These are phyloP conservation scores for Euphorbia celastroides DNA, from an alignment of 441 rosid genomes.

Conservation along the genomic window DNA sequence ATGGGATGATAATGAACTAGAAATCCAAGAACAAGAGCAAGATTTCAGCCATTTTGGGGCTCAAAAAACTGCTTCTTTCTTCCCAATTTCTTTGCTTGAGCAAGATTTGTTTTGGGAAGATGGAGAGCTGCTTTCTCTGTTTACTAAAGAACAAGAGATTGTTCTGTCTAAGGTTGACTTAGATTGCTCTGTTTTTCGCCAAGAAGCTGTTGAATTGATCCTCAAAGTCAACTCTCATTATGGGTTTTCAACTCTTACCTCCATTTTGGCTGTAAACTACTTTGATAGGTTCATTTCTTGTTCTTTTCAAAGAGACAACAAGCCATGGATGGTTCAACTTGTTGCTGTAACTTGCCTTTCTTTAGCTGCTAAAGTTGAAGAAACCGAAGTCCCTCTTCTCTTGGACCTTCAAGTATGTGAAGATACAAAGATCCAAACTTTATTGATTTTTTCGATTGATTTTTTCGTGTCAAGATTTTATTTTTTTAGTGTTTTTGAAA, in stretches of 20 bases:
- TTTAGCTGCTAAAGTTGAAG: conserved; percentile 92
- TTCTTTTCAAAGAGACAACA: conserved; percentile 39
- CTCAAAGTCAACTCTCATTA: conserved; percentile 44
- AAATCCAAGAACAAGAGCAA: no score
- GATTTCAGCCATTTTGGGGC: not conserved
- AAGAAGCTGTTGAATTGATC: conserved; percentile 60
- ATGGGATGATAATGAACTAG: conserved; percentile 49
- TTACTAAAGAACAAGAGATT: conserved; percentile 52
- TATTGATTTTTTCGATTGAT: not conserved
- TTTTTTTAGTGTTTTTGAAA: no score
- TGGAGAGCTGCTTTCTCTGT: conserved; percentile 60
- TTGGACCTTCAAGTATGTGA: conserved; percentile 69
- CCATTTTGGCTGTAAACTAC: conserved; percentile 62
- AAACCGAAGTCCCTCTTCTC: conserved; percentile 78
- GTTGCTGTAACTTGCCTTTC: conserved; percentile 81
- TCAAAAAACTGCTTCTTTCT: conserved; percentile 8
- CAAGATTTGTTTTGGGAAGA: conserved; percentile 80
- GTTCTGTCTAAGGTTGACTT: not conserved
- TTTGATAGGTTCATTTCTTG: conserved; percentile 66
- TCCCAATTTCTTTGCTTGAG: conserved; percentile 33
- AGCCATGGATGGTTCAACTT: conserved; percentile 93
- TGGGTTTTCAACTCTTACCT: conserved; percentile 66
- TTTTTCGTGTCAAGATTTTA: no score
- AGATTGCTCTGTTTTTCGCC: conserved; percentile 25
- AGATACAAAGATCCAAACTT: not conserved